These are phyloP conservation scores for Leccinum barrowsii DNA, from an alignment of 768 basidiomycete species.

Conservation along the genomic window DNA sequence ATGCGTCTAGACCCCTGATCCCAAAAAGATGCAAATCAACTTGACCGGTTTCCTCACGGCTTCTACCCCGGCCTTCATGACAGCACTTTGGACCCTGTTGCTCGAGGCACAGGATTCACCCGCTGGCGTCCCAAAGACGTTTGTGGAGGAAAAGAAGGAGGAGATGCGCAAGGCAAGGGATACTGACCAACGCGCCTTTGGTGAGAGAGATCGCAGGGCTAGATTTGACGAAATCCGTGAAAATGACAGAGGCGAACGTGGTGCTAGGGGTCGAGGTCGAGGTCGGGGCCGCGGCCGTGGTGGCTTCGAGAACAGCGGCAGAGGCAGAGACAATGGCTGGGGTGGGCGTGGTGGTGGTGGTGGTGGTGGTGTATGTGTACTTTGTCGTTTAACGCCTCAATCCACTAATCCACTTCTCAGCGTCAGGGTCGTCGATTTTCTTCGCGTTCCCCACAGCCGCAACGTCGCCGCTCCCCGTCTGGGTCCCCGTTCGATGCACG, in stretches of 20 bases:
- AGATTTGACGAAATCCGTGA: constrained; percentile 69
- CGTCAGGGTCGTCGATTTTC: constrained; percentile 45
- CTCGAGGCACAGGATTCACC: constrained; percentile 88
- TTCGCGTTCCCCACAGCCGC: constrained; percentile 45
- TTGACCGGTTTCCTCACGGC: constrained; percentile 90
- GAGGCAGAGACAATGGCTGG: constrained; percentile 61
- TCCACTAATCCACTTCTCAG: constrained; percentile 22
- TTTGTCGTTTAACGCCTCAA: neutral
- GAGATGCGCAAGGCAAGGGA: constrained; percentile 76
- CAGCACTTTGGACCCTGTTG: constrained; percentile 83
- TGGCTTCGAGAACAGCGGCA: constrained; percentile 47
- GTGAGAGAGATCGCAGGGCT: constrained; percentile 66
- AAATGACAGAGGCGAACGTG: constrained; percentile 47
- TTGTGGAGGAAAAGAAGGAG: constrained; percentile 89
- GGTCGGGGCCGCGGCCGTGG: constrained; percentile 53
- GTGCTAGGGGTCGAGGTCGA: constrained; percentile 54
- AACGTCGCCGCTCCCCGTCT: constrained; percentile 43
- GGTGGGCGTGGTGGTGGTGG: constrained; percentile 60
- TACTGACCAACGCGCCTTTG: constrained; percentile 60
- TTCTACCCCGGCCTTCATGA: constrained; percentile 85
- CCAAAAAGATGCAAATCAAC: constrained; percentile 93
- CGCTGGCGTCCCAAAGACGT: constrained; percentile 85
- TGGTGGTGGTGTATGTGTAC: constrained; percentile 44
- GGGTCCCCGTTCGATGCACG: constrained; percentile 34
- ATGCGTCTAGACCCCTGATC: constrained; percentile 70